phyloP scores from a whole-genome alignment of 2,329 filamentous ascomycete species.

The Cadophora sp. region DNA sequence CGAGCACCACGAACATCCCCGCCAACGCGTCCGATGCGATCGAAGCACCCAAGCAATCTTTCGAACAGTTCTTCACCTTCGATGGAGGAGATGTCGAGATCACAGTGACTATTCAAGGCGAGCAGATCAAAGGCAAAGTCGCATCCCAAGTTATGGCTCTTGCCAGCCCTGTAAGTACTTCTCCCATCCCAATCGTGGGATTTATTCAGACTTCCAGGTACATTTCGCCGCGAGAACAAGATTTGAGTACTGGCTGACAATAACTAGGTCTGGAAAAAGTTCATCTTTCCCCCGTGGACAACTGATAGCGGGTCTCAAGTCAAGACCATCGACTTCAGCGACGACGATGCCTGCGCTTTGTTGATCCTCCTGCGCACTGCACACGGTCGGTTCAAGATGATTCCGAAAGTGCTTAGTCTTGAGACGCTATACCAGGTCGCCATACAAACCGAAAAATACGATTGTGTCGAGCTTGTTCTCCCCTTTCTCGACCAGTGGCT shows the following conservation, averaged over 20 bases:
- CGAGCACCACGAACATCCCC: too few species aligned
- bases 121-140: background rate
- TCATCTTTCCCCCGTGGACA: background rate
- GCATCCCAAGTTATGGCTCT: background rate
- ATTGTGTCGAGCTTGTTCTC: background rate
- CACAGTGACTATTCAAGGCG: background rate
- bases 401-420: background rate
- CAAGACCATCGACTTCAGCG: background rate
- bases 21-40: background rate
- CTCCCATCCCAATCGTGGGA: too few species aligned
- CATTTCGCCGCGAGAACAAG: too few species aligned
- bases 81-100: slow-evolving; percentile 8
- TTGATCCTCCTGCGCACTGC: background rate
- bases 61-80: slow-evolving; percentile 11
- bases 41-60: background rate
- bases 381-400: background rate
- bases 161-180: slow-evolving; percentile 4
- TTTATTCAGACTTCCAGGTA: too few species aligned
- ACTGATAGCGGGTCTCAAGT: background rate
- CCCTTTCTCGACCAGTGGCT: background rate
- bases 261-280: slow-evolving; percentile 16
- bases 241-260: too few species aligned
- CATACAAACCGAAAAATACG: background rate
- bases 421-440: background rate
- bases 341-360: background rate